Conservation (phyloP, 768 basidiomycete genomes). For the Mycena amicta region DNA sequence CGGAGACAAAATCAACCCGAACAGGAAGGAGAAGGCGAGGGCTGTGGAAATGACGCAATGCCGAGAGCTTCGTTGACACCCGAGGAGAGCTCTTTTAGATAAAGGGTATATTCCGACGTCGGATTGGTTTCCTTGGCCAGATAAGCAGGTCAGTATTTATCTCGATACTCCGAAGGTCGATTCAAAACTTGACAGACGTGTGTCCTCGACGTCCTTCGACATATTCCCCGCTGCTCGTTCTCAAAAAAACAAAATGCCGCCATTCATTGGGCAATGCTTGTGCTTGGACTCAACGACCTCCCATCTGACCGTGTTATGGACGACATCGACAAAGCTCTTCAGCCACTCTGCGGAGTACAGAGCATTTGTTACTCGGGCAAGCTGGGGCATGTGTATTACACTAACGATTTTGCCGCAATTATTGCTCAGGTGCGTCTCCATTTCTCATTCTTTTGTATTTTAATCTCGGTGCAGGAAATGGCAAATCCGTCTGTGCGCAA, state of each 20-base stretch:
- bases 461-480: too few relatives aligned
- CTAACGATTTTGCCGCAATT: slow-evolving; percentile 33
- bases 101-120: not conserved
- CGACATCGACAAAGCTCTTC: slow-evolving; percentile 20
- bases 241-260: slow-evolving; percentile 31
- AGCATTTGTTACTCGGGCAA: slow-evolving; percentile 32
- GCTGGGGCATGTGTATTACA: slow-evolving; percentile 34
- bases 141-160: not conserved
- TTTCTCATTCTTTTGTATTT: too few relatives aligned
- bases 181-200: too few relatives aligned
- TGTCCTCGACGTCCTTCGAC: slow-evolving; percentile 35
- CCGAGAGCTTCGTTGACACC: too few relatives aligned
- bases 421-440: slow-evolving; percentile 39
- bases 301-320: slow-evolving; percentile 25
- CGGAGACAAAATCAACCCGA: too few relatives aligned
- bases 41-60: too few relatives aligned
- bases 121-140: not conserved
- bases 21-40: too few relatives aligned
- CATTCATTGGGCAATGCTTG: slow-evolving; percentile 31
- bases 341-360: slow-evolving; percentile 30
- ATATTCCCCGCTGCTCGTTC: slow-evolving; percentile 35
- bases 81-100: too few relatives aligned
- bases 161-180: too few relatives aligned
- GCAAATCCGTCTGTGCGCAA: slow-evolving; percentile 36
- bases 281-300: slow-evolving; percentile 24